Conservation (phyloP, 2,329 filamentous ascomycete genomes). For the Lizonia empirigonia region DNA sequence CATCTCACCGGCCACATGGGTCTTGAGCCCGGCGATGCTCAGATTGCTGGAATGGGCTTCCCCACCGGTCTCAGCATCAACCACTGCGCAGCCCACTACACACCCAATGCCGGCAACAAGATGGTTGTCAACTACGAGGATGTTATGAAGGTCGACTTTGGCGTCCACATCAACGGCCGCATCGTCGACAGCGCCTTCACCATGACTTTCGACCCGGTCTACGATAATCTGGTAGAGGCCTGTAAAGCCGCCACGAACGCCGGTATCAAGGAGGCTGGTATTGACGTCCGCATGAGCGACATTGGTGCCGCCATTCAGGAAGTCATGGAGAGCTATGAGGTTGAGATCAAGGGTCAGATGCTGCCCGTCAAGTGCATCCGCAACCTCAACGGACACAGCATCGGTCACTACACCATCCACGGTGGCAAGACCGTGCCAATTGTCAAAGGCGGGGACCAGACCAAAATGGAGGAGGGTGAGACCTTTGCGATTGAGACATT, state of each 20-base stretch:
- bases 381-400: constrained; percentile 89
- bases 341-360: constrained; percentile 78
- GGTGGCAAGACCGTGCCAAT: constrained; percentile 93
- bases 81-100: constrained; percentile 85
- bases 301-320: constrained; percentile 86
- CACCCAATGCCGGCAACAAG: constrained; percentile 86
- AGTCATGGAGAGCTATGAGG: constrained; percentile 90
- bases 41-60: constrained; percentile 84
- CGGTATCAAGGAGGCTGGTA: constrained; percentile 85
- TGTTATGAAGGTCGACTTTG: constrained; percentile 77
- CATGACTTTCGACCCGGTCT: constrained; percentile 69
- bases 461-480: constrained; percentile 98
- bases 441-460: constrained; percentile 83
- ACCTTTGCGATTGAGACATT: constrained; percentile 97
- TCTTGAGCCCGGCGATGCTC: constrained; percentile 75
- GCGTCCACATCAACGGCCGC: constrained; percentile 71
- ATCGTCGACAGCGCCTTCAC: constrained; percentile 77
- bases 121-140: constrained; percentile 68
- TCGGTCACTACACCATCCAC: constrained; percentile 87
- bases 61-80: constrained; percentile 84
- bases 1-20: constrained; percentile 77
- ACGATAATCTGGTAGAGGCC: constrained; percentile 69
- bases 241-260: constrained; percentile 73
- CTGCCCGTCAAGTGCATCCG: constrained; percentile 84
- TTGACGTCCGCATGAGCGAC: constrained; percentile 86